These are phyloP conservation scores for Termitomyces sp. DNA, from an alignment of 768 basidiomycete genomes.

Conservation along the genomic window DNA sequence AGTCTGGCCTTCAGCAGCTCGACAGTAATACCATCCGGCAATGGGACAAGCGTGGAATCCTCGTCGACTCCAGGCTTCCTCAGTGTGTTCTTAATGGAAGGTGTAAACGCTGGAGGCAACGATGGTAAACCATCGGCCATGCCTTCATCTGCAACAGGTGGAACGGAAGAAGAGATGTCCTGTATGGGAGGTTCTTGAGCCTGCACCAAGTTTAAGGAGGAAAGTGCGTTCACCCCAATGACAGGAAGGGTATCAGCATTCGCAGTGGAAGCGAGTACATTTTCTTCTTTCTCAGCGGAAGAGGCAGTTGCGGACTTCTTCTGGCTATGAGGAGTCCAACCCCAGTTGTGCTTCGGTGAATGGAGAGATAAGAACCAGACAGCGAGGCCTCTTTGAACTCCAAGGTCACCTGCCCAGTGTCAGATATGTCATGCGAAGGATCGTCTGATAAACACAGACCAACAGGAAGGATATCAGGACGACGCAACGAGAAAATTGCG, in stretches of 20 bases:
- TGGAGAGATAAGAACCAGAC: conserved; percentile 69
- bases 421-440: not conserved
- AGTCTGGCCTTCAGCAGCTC: conserved; percentile 56
- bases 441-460: conserved; percentile 18
- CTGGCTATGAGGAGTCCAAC: conserved; percentile 36
- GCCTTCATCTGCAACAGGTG: conserved; percentile 26
- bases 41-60: conserved; percentile 25
- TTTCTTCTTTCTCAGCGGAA: conserved; percentile 2
- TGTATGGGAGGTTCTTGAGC: conserved; percentile 4
- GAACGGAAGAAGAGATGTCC: conserved; percentile 33
- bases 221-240: conserved; percentile 11
- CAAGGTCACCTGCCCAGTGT: conserved; percentile 62
- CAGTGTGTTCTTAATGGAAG: conserved; percentile 58
- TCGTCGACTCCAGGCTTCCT: conserved; percentile 28
- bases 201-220: not conserved
- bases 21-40: conserved; percentile 61
- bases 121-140: conserved; percentile 28
- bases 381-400: conserved; percentile 72
- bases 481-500: conserved; percentile 80
- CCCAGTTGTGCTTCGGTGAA: conserved; percentile 44
- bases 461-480: conserved; percentile 71
- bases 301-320: conserved; percentile 35
- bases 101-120: conserved; percentile 61
- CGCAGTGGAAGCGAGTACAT: conserved; percentile 5
- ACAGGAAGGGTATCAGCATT: conserved; percentile 32